Evolutionary conservation across 202 grass and related monocot genomes (phyloP).

Genomic region (Zoysia matrella): DNA sequence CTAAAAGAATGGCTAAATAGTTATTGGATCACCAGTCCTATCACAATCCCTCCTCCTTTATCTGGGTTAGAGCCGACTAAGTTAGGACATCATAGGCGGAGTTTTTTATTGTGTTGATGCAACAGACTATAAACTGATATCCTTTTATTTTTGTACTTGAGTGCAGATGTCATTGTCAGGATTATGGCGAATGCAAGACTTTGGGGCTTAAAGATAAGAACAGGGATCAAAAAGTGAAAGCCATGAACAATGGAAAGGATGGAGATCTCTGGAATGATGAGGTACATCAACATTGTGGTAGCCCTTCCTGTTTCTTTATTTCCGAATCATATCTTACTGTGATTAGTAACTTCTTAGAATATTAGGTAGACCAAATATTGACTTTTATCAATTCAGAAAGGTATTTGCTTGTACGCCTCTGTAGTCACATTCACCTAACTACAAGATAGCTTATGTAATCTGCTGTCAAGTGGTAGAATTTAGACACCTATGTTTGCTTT

Average conservation of each 20-base stretch:
- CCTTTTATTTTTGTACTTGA: constrained; percentile 2
- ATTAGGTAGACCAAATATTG: constrained; percentile 32
- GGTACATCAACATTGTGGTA: background rate
- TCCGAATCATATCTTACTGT: background rate
- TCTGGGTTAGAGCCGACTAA: too few species aligned
- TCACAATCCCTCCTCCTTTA: too few species aligned
- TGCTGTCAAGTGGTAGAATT: too few species aligned
- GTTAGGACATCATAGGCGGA: too few species aligned
- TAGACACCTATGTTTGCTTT: too few species aligned
- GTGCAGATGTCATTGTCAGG: constrained; percentile 19
- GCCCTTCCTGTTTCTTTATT: constrained; percentile 25
- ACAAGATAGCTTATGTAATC: too few species aligned
- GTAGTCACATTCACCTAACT: constrained; percentile 27
- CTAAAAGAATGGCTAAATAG: too few species aligned
- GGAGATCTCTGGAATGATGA: background rate
- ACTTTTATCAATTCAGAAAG: too few species aligned
- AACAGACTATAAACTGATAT: background rate
- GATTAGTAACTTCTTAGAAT: background rate
- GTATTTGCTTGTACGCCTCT: constrained; percentile 26
- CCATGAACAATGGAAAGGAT: background rate
- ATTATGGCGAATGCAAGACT: too few species aligned
- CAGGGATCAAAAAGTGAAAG: background rate
- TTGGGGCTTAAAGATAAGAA: constrained; percentile 5
- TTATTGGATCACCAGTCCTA: too few species aligned
- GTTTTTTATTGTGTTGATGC: background rate